These are phyloP conservation scores for Boechera divaricarpa DNA, from an alignment of 345 rosid genomes.

Conservation along the genomic window DNA sequence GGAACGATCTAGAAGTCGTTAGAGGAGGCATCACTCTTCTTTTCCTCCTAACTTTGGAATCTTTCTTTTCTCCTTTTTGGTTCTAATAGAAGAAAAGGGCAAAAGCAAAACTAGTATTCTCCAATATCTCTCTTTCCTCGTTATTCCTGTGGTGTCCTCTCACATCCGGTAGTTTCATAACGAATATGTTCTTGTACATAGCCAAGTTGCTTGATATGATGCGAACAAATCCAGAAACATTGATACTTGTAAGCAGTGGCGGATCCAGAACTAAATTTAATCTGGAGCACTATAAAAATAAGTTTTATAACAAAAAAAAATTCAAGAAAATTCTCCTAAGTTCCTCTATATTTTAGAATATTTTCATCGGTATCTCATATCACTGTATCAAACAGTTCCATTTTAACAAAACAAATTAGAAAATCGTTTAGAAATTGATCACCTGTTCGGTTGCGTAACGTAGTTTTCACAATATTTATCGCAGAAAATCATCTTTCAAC, in stretches of 20 bases:
- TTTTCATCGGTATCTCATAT: too few relatives aligned
- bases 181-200: constrained; percentile 38
- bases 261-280: too few relatives aligned
- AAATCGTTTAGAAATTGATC: too few relatives aligned
- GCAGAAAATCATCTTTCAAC: too few relatives aligned
- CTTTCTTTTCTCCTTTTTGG: constrained; percentile 28
- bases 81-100: constrained; percentile 26
- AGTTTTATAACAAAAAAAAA: too few relatives aligned
- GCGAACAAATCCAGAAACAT: neutral
- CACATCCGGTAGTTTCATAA: constrained; percentile 37
- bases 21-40: constrained; percentile 29
- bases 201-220: constrained; percentile 31
- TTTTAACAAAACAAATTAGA: too few relatives aligned
- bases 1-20: constrained; percentile 24
- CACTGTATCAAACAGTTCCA: too few relatives aligned
- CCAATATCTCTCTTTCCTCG: constrained; percentile 6
- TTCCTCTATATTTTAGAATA: too few relatives aligned
- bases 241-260: neutral
- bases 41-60: constrained; percentile 41
- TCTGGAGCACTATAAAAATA: too few relatives aligned
- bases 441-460: too few relatives aligned
- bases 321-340: too few relatives aligned
- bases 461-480: too few relatives aligned
- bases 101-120: constrained; percentile 41
- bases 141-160: constrained; percentile 47